Base-by-base conservation (phyloP, 1,284 basidiomycete species). In the Austroboletus rostrupii region DNA sequence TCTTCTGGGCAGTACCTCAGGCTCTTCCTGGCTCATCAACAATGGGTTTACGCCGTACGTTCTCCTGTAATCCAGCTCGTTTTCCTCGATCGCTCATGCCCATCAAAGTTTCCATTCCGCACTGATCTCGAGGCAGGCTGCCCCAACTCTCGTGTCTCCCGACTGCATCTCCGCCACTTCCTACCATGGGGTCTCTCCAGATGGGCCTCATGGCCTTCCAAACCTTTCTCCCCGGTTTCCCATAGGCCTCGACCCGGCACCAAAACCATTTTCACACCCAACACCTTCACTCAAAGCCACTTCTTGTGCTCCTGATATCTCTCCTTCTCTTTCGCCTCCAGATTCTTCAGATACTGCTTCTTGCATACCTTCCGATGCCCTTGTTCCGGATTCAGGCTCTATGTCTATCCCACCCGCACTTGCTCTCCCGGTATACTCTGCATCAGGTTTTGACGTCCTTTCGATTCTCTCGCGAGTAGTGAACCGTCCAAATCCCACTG, bases 391-490 rank as follows among this genome's bases (percentile, higher is more conserved):
- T 31, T 21, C 26, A n/a, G 14, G 44, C 7, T 29, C 47, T 13
- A 3, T 49, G 32, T 35, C 52, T 19, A 32, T 57, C 17, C 61
- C 66, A 17, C 62, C 70, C 11, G 47, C 61, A 29, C 55, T 69
- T 21, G 69, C 70, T 31, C 67, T 77, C n/a, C 70, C 77, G n/a
- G 67, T 86, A 12, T 97, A 97, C 71, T 94, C 92, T 1, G 73
- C 85, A 0, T 88, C 92, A 0, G 95, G 95, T 8, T 95, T 97
- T 57, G 94, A 98, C 65, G 78, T 95, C 50, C 74, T 98, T 45
- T 82, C 85, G 38, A 80, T 97, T 35, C 76, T 98, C 20, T 78
- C 85, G 5, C 79, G 90, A 12, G 86, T 97, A 14, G 85, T 80
- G 3, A 79, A 75, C 16, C 80, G 94, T 2, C 83, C 84, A 0